These are phyloP conservation scores for Pouteria campechiana DNA, from an alignment of 179 eudicot species.

Conservation along the genomic window DNA sequence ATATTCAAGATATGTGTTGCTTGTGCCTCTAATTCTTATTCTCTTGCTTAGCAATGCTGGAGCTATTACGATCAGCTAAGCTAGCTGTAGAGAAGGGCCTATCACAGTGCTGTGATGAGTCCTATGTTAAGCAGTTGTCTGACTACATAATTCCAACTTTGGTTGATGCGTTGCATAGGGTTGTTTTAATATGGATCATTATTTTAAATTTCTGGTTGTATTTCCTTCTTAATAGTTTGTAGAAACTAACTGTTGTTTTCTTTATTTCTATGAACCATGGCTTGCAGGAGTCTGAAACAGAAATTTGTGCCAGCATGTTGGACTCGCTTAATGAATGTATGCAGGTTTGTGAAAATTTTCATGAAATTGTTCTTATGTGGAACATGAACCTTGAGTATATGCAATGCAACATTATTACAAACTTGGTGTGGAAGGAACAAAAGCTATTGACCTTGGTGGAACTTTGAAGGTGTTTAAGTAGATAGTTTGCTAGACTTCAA, in stretches of 20 bases:
- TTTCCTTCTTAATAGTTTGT: not conserved
- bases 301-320: constrained; percentile 12
- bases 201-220: not conserved
- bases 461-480: too few relatives aligned
- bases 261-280: not conserved
- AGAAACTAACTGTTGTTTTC: not conserved
- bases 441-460: too few relatives aligned
- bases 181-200: not conserved
- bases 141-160: constrained; percentile 15
- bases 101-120: constrained; percentile 12
- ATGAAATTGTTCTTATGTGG: too few relatives aligned
- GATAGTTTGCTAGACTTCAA: too few relatives aligned
- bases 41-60: constrained; percentile 13
- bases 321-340: constrained; percentile 14
- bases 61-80: constrained; percentile 12
- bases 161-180: constrained; percentile 19
- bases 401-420: too few relatives aligned
- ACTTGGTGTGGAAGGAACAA: too few relatives aligned
- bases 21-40: not conserved
- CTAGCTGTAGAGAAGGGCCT: constrained; percentile 15
- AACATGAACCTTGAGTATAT: too few relatives aligned
- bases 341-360: constrained; percentile 17
- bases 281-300: constrained; percentile 11
- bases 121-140: constrained; percentile 12
- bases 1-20: too few relatives aligned